Percentiles rank a stretch among this genome's conserved stretches.
These are phyloP conservation scores for Didymella keratinophila DNA, from an alignment of 2,329 filamentous ascomycete species.

Conservation along the genomic window DNA sequence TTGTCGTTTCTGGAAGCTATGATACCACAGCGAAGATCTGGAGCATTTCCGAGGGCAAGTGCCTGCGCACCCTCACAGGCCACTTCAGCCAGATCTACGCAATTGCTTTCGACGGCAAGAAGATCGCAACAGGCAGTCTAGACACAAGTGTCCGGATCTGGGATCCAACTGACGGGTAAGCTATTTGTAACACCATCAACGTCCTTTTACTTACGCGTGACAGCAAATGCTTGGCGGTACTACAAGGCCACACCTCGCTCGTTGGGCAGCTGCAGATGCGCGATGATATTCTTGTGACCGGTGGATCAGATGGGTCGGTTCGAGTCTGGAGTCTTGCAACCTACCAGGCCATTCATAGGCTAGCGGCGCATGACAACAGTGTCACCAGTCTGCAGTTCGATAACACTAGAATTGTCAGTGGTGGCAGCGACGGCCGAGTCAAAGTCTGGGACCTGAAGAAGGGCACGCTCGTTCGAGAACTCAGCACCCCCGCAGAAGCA, in stretches of 20 bases:
- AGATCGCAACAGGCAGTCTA: slow-evolving; percentile 92
- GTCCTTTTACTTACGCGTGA: slow-evolving; percentile 24
- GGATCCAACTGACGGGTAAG: slow-evolving; percentile 87
- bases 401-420: slow-evolving; percentile 91
- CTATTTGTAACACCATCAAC: slow-evolving; percentile 35
- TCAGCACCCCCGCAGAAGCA: slow-evolving; percentile 89
- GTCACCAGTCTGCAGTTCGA: slow-evolving; percentile 98
- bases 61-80: slow-evolving; percentile 85
- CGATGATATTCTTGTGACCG: slow-evolving; percentile 91
- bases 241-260: slow-evolving; percentile 95
- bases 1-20: slow-evolving; percentile 97
- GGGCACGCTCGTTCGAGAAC: slow-evolving; percentile 86
- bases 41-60: slow-evolving; percentile 96
- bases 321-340: slow-evolving; percentile 93
- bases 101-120: slow-evolving; percentile 92
- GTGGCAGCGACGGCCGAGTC: slow-evolving; percentile 94
- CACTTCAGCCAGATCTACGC: slow-evolving; percentile 99
- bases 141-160: slow-evolving; percentile 97
- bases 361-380: slow-evolving; percentile 97
- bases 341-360: slow-evolving; percentile 89
- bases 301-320: slow-evolving; percentile 94
- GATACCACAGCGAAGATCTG: slow-evolving; percentile 96
- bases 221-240: slow-evolving; percentile 80
- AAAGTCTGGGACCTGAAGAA: slow-evolving; percentile 98
- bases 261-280: slow-evolving; percentile 97